Conservation (phyloP, 768 basidiomycete species). For the Leccinum longicurvipes region DNA sequence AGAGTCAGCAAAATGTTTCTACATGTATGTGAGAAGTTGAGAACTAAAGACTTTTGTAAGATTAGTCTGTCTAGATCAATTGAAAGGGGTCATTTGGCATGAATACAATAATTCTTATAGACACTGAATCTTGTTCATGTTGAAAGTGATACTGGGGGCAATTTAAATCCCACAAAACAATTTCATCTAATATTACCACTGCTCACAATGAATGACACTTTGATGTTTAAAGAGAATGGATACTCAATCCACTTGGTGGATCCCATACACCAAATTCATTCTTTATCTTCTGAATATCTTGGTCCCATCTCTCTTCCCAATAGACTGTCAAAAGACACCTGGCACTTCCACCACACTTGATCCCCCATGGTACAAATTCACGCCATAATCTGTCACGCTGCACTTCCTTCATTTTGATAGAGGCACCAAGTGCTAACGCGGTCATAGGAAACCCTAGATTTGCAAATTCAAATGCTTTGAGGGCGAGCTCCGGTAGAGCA, state of each 20-base stretch:
- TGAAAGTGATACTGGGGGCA: no score
- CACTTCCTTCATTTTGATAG: conserved; percentile 27
- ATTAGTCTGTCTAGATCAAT: background rate
- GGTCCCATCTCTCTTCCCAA: conserved; percentile 94
- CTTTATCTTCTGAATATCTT: conserved; percentile 79
- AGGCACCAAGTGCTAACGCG: conserved; percentile 65
- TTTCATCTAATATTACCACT: background rate
- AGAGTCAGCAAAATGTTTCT: conserved; percentile 1
- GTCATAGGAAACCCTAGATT: conserved; percentile 92
- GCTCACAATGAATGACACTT: background rate
- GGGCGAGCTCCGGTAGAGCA: conserved; percentile 86
- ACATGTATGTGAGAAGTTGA: no score
- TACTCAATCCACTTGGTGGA: conserved; percentile 48
- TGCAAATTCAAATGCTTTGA: conserved; percentile 92
- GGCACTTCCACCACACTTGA: conserved; percentile 74
- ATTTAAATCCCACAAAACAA: no score
- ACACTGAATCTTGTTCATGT: no score
- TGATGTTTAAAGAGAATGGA: conserved; percentile 4
- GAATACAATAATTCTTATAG: background rate
- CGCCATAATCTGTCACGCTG: conserved; percentile 59
- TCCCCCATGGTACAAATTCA: conserved; percentile 92
- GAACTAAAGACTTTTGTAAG: background rate
- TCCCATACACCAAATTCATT: conserved; percentile 82
- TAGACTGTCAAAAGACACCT: conserved; percentile 84
- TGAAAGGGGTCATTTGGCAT: background rate